These are phyloP conservation scores for Neurospora terricola DNA, from an alignment of 495 filamentous ascomycete species.

Conservation along the genomic window DNA sequence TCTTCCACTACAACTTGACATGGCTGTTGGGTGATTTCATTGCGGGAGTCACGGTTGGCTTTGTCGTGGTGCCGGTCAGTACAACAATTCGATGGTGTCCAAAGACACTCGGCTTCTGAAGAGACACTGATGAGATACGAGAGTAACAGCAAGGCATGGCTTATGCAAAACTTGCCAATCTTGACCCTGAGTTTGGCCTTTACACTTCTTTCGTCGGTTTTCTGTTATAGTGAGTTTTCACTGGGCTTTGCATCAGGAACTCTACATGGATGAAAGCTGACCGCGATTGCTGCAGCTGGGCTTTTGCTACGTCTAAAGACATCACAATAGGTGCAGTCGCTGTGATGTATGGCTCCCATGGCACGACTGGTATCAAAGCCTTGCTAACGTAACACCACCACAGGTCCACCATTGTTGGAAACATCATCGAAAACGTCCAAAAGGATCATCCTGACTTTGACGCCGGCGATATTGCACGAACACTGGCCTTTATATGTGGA, in stretches of 20 bases:
- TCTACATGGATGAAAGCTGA: neutral
- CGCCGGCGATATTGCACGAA: conserved; percentile 31
- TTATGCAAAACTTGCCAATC: conserved; percentile 49
- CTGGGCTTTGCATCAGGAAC: neutral
- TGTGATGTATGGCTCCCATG: neutral
- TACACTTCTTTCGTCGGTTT: conserved; percentile 62
- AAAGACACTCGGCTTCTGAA: conserved; percentile 8
- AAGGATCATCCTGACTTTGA: conserved; percentile 29
- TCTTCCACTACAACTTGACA: conserved; percentile 41
- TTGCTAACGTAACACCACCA: neutral
- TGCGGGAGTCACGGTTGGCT: conserved; percentile 24
- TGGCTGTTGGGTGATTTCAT: conserved; percentile 42
- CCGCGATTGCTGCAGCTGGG: conserved; percentile 26
- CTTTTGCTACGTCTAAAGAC: conserved; percentile 60
- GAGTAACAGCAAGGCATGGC: conserved; percentile 58
- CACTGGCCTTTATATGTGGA: conserved; percentile 38
- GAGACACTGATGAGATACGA: conserved; percentile 29
- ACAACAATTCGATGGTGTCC: neutral
- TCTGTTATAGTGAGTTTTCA: conserved; percentile 35
- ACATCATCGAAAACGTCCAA: conserved; percentile 52
- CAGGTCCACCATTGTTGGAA: conserved; percentile 81
- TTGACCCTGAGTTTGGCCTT: conserved; percentile 49
- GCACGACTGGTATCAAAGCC: neutral
- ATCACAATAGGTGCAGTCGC: conserved; percentile 56
- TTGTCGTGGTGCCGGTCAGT: conserved; percentile 19